Evolutionary conservation across 2,329 filamentous ascomycete species (phyloP).

Genomic region (Penicillium crustosum): DNA sequence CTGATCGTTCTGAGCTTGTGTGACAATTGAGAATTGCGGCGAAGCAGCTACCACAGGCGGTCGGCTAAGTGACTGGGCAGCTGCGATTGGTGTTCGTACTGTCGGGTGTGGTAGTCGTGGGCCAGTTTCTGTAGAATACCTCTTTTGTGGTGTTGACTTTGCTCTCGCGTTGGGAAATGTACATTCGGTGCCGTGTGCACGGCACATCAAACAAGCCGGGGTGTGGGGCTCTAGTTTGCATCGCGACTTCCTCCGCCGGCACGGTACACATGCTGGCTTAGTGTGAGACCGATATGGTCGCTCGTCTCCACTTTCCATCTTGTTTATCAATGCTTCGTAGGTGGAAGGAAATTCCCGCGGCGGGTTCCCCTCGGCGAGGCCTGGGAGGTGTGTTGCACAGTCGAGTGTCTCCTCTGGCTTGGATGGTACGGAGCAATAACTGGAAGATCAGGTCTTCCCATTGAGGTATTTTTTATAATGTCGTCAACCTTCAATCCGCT

Average conservation of each 20-base stretch:
- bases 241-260: slow-evolving; percentile 17
- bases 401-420: not conserved
- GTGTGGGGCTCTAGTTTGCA: slow-evolving; percentile 12
- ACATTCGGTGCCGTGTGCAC: slow-evolving; percentile 18
- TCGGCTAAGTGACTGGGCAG: not conserved
- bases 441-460: not conserved
- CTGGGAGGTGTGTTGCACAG: not conserved
- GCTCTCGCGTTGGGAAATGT: slow-evolving; percentile 9
- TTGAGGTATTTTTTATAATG: not conserved
- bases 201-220: slow-evolving; percentile 18
- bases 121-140: not conserved
- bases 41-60: not conserved
- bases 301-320: slow-evolving; percentile 9
- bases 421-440: not conserved
- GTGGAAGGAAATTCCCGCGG: not conserved
- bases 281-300: slow-evolving; percentile 21
- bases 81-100: not conserved
- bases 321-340: not conserved
- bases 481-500: not conserved
- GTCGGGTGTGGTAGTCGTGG: not conserved
- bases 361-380: not conserved
- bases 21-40: not conserved
- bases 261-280: slow-evolving; percentile 17
- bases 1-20: not conserved
- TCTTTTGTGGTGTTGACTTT: slow-evolving; percentile 1